Conservation (phyloP, 441 rosid species). For the Brassica balearica region DNA sequence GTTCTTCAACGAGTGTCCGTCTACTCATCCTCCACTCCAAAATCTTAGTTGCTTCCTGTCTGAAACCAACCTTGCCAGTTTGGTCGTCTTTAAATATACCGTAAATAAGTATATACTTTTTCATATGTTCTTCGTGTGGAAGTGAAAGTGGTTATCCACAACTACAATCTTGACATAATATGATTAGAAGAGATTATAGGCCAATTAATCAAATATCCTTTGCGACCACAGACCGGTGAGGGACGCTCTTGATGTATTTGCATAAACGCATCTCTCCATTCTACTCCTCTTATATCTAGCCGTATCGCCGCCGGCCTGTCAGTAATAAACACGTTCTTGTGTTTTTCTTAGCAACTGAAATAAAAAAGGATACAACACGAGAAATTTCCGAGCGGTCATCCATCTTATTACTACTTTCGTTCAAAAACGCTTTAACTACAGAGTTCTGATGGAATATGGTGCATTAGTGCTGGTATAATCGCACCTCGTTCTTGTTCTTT, state of each 20-base stretch:
- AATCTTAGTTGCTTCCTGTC: slow-evolving; percentile 31
- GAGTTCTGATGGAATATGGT: too few relatives aligned
- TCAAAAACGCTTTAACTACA: too few relatives aligned
- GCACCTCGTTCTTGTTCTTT: neutral
- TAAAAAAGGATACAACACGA: too few relatives aligned
- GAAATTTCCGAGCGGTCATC: too few relatives aligned
- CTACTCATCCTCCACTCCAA: slow-evolving; percentile 42
- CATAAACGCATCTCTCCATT: slow-evolving; percentile 83
- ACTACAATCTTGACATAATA: neutral
- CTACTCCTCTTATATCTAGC: slow-evolving; percentile 87
- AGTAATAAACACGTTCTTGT: neutral
- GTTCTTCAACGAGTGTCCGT: slow-evolving; percentile 28
- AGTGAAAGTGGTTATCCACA: slow-evolving; percentile 29
- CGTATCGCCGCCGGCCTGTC: slow-evolving; percentile 91
- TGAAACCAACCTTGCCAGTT: slow-evolving; percentile 29
- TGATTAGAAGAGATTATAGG: neutral
- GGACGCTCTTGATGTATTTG: slow-evolving; percentile 92
- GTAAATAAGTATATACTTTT: slow-evolving; percentile 17
- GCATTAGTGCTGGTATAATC: too few relatives aligned
- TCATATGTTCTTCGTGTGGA: neutral
- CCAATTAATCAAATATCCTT: slow-evolving; percentile 52
- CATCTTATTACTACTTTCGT: too few relatives aligned
- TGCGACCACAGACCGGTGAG: slow-evolving; percentile 70
- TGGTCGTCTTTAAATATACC: neutral
- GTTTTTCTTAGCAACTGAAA: too few relatives aligned